These are phyloP conservation scores for Lumnitzera littorea DNA, from an alignment of 345 rosid species.

Conservation along the genomic window DNA sequence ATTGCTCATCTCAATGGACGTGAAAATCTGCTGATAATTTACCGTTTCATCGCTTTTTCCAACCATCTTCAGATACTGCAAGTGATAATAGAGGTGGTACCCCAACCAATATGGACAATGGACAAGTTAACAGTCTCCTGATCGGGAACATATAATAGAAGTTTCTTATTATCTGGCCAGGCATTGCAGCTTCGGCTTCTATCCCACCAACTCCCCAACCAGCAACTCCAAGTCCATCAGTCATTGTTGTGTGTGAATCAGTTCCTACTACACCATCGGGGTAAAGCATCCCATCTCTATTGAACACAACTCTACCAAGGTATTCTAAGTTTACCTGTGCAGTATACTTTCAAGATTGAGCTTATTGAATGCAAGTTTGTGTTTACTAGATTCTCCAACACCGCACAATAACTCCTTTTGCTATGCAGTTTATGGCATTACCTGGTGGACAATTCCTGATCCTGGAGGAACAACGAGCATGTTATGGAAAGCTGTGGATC, in stretches of 20 bases:
- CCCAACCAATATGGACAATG: too few relatives aligned
- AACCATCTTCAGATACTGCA: constrained; percentile 72
- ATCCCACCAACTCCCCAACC: constrained; percentile 99
- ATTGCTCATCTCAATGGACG: background rate
- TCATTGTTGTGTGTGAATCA: constrained; percentile 94
- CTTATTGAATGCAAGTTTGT: too few relatives aligned
- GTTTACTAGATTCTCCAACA: too few relatives aligned
- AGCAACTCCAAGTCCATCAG: constrained; percentile 93
- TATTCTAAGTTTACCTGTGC: constrained; percentile 82
- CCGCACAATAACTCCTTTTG: too few relatives aligned
- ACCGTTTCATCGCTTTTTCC: constrained; percentile 78
- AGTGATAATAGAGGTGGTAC: constrained; percentile 34
- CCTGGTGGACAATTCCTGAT: constrained; percentile 96
- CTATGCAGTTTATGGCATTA: constrained; percentile 9
- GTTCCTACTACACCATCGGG: constrained; percentile 97
- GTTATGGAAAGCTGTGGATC: constrained; percentile 79
- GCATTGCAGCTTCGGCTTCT: constrained; percentile 98
- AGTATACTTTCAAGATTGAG: too few relatives aligned
- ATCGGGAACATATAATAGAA: background rate
- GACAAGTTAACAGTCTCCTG: too few relatives aligned
- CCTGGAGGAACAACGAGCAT: constrained; percentile 99
- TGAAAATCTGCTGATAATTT: constrained; percentile 9
- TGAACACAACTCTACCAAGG: constrained; percentile 91
- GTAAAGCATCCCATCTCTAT: constrained; percentile 64
- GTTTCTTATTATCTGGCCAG: constrained; percentile 62